Evolutionary conservation across 306 rosid genomes (phyloP).

Genomic region (Trifolium dubium): DNA sequence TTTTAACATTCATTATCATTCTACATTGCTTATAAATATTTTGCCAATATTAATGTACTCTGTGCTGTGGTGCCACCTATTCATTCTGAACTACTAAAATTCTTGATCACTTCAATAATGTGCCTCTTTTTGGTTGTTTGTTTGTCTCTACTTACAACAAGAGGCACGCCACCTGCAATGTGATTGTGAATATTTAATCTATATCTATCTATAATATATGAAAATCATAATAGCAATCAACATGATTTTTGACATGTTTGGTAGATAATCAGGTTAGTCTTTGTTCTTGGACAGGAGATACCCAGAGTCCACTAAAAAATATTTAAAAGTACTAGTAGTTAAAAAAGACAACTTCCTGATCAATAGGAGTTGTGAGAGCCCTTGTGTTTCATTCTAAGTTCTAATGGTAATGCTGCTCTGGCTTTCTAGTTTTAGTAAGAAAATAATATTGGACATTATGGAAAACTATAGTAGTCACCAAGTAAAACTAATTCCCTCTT

Average conservation of each 20-base stretch:
- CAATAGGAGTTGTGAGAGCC: slow-evolving; percentile 2
- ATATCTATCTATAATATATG: neutral
- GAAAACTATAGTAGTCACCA: neutral
- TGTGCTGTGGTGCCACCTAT: neutral
- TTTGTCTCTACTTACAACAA: neutral
- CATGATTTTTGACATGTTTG: neutral
- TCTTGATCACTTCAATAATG: neutral
- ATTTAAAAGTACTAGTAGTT: neutral
- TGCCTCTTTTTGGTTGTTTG: neutral
- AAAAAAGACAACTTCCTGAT: slow-evolving; percentile 4
- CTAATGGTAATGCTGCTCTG: neutral
- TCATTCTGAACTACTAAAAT: too few relatives aligned
- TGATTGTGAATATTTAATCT: neutral
- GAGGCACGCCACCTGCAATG: neutral
- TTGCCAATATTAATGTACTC: neutral
- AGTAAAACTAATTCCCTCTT: slow-evolving; percentile 3
- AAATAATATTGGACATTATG: slow-evolving; percentile 8
- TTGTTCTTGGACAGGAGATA: neutral
- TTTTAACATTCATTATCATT: neutral
- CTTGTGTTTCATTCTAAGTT: neutral
- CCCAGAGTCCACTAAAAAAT: neutral
- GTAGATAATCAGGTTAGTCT: neutral
- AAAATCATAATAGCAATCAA: neutral
- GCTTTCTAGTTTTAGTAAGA: slow-evolving; percentile 1
- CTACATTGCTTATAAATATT: neutral